Base-by-base conservation (phyloP, 495 filamentous ascomycete genomes). In the Aspergillus carlsbadensis region DNA sequence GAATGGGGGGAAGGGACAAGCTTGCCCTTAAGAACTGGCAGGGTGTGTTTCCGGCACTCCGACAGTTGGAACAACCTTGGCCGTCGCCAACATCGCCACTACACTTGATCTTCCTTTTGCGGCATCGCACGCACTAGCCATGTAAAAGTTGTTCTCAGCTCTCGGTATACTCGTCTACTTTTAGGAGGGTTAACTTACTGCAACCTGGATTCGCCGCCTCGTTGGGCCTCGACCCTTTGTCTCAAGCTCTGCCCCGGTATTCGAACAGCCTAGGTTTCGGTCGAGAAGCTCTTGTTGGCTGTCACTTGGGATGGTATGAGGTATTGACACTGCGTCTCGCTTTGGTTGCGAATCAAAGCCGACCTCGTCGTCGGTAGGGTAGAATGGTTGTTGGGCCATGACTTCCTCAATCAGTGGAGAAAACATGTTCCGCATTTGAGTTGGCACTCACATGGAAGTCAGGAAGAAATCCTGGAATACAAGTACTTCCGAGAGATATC, bases 41-140 rank as follows among this genome's bases (percentile, higher is more conserved):
- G 21, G 76, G 74, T 15, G 86, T 80, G 33, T 78, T 78, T 29
- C 87, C 87, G 50, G 92, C 84, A 57, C 73, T 80, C 59, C 86
- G 88, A 76, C 94, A 98, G 70, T 92, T 96, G 14, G 80, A 72
- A 66, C 94, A 98, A 26, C 89, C 89, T 20, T 76, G 75, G 10
- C 86, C 88, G 65, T 89, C 81, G 22, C 86, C 87, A 5, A 79
- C 78, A 68, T 97, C 92, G 31, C 93, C 94, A 57, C 89, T 96
- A 75, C 94, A 98, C 67, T 91, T 88, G 64, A 98, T 98, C 77
- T 98, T 98, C 49, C 94, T 81, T 69, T 92, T 92, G 46, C 94
- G 86, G 67, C 94, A 98, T 57, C 94, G 85, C 26, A 82, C 83
- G 71, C 94, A 98, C 94, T 98, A 58, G 31, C 14, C 3, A 22